Base-by-base conservation (phyloP, 2,329 filamentous ascomycete genomes). In the Nigrospora sphaerica region DNA sequence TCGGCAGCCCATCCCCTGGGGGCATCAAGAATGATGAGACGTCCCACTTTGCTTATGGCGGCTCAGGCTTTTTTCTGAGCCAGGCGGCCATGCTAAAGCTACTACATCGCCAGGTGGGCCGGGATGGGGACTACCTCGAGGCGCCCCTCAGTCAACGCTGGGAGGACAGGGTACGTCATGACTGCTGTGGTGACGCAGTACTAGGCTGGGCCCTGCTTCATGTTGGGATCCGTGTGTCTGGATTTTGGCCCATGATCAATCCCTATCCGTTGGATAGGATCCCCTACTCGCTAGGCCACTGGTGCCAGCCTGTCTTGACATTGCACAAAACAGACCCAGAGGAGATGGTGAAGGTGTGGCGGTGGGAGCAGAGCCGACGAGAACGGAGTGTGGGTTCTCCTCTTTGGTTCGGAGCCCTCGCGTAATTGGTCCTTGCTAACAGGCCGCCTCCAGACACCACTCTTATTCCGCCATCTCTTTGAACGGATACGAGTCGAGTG, bases 101-200 rank as follows among this genome's bases (percentile, higher is more conserved):
- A 50, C 63, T 67, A 28, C 48, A 55, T 23, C 62, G 65, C 38
- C 55, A 62, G 49, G 54, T 52, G 6, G 60, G 57, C 2, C 38
- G 53, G 6, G 52, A 57, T 42, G 65, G 68, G 2, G 62, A 70
- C 43, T 72, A 67, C 42, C 51, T 60, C 12, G 68, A 73, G 9
- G 58, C 62, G 2, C 58, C 67, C 14, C 49, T 65, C 35, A 64
- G 58, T 32, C 56, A 67, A 45, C 63, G 62, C 49, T 74, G 69
- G 62, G 60, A 71, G 39, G 59, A 66, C 7, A 50, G 67, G 33
- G 61, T 74, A 18, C 61, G 62, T 28, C 54, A 65, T 12, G 75
- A 81, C 48, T 77, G 72, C 57, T 77, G 74, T 42, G 75, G 75
- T 6, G 75, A 78, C 46, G 73, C 71, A 37, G 66, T 78, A 9